Evolutionary conservation across 192 early-diverging fungal species (phyloP), one percentile per base, ranked within the genome.

Genomic region (Entophlyctis helioformis): DNA sequence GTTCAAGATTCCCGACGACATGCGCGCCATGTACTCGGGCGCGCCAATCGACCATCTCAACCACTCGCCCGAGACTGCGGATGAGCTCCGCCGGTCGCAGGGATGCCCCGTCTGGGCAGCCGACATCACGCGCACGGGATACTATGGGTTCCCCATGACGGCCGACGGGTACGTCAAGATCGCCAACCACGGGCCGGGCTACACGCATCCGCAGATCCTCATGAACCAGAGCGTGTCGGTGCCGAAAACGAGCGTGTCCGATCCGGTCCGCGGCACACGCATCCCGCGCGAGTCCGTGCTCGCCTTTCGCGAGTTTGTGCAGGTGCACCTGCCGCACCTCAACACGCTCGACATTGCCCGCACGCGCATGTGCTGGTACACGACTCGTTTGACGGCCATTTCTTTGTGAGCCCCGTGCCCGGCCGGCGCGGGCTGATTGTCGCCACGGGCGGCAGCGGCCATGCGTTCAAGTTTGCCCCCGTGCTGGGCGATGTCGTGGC

Each of bases 401-500:
- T 80, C 40, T 29, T 66, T 6, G 56, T 80, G 11, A 36, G 36
- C 28, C 45, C 55, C 19, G 60, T 69, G 19, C 76, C 76, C 6
- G 24, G 54, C 16, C 50, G 55, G 32, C 26, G 44, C 10, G 53
- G 59, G 20, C 31, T 71, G 8, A 56, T 68, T 39, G 60, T 80
- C 22, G 76, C 73, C 3, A 66, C 71, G 13, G 76, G 76, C 21
- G 76, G 69, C 18, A 64, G 60, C 15, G 76, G 76, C 2, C 76
- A 80, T 35, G 76, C 52, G 11, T 76, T 80, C 63, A 80, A 80
- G 63, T 76, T 80, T 36, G 32, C 63, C 10, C 71, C 74, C 1
- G 60, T 72, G 12, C 39, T 78, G 36, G 74, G 74, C 20, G 51
- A 62, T 20, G 50, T 69, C 18, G 57, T 72, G 13, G 60, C 51